Evolutionary conservation across 1,284 basidiomycete genomes (phyloP).

Genomic region (Ustilago curta): DNA sequence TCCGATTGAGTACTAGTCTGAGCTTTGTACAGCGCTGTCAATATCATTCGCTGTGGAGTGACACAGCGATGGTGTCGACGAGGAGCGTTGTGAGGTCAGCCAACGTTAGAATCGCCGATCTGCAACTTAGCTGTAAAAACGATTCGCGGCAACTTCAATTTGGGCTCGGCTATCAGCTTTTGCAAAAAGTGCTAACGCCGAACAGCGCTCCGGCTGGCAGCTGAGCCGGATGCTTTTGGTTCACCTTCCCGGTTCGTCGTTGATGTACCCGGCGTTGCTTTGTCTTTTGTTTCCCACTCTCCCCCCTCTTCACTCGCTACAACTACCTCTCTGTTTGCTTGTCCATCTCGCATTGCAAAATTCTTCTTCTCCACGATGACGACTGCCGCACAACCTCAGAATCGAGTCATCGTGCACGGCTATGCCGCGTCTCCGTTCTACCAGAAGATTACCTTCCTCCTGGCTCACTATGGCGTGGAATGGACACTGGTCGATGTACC

Average conservation of each 20-base stretch:
- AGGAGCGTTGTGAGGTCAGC: background rate
- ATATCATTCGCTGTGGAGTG: background rate
- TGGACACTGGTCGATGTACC: conserved; percentile 41
- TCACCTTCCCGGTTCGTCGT: background rate
- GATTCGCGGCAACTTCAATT: background rate
- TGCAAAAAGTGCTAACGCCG: background rate
- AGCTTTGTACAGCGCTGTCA: background rate
- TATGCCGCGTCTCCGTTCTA: conserved; percentile 46
- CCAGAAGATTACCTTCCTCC: conserved; percentile 40
- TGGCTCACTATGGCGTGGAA: conserved; percentile 42
- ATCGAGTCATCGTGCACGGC: conserved; percentile 47
- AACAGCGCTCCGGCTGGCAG: too few relatives aligned
- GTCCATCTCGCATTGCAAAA: too few relatives aligned
- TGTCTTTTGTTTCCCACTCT: too few relatives aligned
- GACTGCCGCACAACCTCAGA: conserved; percentile 18
- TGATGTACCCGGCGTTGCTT: too few relatives aligned
- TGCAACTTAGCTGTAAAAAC: too few relatives aligned
- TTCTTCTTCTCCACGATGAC: conserved; percentile 4
- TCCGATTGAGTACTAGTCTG: too few relatives aligned
- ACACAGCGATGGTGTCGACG: background rate
- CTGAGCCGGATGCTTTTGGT: background rate
- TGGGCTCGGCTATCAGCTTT: conserved; percentile 11
- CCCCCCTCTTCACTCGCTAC: too few relatives aligned
- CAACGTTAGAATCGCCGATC: conserved; percentile 12
- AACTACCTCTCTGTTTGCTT: too few relatives aligned